These are phyloP conservation scores for Serendipita sp. DNA, from an alignment of 768 basidiomycete species.

Conservation along the genomic window DNA sequence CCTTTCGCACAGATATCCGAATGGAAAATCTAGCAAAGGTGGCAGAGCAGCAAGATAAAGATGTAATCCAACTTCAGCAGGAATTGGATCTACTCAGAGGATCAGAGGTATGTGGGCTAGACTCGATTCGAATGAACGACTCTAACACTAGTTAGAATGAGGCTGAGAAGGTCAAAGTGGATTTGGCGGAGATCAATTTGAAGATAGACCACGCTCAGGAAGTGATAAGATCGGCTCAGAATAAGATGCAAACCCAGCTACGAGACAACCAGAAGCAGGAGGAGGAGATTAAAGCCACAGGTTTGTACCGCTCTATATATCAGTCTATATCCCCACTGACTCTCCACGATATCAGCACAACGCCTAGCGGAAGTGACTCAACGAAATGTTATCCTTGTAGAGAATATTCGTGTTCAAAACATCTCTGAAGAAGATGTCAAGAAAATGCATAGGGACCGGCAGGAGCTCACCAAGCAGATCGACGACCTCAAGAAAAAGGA, in stretches of 20 bases:
- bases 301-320: slow-evolving; percentile 8
- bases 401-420: slow-evolving; percentile 72
- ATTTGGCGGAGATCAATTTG: slow-evolving; percentile 50
- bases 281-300: background rate
- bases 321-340: background rate
- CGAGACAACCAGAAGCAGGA: slow-evolving; percentile 11
- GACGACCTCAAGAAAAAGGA: slow-evolving; percentile 67
- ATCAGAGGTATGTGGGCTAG: background rate
- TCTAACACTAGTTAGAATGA: slow-evolving; percentile 29
- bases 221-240: background rate
- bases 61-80: slow-evolving; percentile 10
- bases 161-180: slow-evolving; percentile 42
- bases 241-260: slow-evolving; percentile 10
- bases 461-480: slow-evolving; percentile 53
- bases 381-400: slow-evolving; percentile 47
- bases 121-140: background rate
- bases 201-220: slow-evolving; percentile 42
- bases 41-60: slow-evolving; percentile 26
- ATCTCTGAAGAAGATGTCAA: slow-evolving; percentile 81
- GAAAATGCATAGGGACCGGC: slow-evolving; percentile 83
- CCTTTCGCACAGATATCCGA: background rate
- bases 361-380: slow-evolving; percentile 46
- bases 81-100: background rate
- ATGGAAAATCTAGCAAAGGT: background rate
- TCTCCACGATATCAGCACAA: slow-evolving; percentile 27